Conservation (phyloP, 1,284 basidiomycete species). For the Peniophora sp. region DNA sequence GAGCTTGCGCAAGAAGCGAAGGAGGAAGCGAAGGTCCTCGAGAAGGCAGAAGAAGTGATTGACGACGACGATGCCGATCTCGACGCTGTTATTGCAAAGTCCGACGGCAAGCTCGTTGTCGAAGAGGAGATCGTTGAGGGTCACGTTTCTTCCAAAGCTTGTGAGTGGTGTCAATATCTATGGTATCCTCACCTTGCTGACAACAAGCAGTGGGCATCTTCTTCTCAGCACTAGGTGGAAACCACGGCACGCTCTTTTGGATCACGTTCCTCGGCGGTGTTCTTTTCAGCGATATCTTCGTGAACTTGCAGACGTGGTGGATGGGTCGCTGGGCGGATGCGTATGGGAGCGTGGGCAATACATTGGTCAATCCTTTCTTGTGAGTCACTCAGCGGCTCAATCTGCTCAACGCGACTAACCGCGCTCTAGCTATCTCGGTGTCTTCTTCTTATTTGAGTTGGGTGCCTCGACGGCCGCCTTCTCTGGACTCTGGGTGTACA, state of each 20-base stretch:
- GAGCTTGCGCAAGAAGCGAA: slow-evolving; percentile 30
- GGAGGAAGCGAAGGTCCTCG: slow-evolving; percentile 30
- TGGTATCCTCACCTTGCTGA: not conserved
- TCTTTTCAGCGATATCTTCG: slow-evolving; percentile 11
- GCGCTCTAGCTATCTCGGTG: slow-evolving; percentile 29
- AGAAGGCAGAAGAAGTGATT: slow-evolving; percentile 32
- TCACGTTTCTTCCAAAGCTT: slow-evolving; percentile 38
- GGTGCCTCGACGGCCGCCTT: slow-evolving; percentile 18
- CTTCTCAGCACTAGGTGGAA: slow-evolving; percentile 22
- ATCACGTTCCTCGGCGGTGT: slow-evolving; percentile 16
- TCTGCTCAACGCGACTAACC: not conserved
- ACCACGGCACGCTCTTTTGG: slow-evolving; percentile 23
- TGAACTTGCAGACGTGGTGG: slow-evolving; percentile 32
- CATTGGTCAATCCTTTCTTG: slow-evolving; percentile 18
- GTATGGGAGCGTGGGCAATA: slow-evolving; percentile 25
- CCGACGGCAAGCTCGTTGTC: slow-evolving; percentile 42
- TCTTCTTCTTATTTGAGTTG: slow-evolving; percentile 31
- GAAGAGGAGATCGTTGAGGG: slow-evolving; percentile 55
- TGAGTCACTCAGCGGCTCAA: slow-evolving; percentile 7
- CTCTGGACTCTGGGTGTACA: slow-evolving; percentile 23
- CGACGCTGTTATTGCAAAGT: slow-evolving; percentile 14
- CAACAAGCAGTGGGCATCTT: slow-evolving; percentile 20
- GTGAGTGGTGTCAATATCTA: slow-evolving; percentile 15
- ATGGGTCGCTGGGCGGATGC: slow-evolving; percentile 36
- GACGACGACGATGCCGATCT: slow-evolving; percentile 29